Evolutionary conservation across 371 early-diverging fungal species (phyloP).

Genomic region (Apophysomyces elegans): DNA sequence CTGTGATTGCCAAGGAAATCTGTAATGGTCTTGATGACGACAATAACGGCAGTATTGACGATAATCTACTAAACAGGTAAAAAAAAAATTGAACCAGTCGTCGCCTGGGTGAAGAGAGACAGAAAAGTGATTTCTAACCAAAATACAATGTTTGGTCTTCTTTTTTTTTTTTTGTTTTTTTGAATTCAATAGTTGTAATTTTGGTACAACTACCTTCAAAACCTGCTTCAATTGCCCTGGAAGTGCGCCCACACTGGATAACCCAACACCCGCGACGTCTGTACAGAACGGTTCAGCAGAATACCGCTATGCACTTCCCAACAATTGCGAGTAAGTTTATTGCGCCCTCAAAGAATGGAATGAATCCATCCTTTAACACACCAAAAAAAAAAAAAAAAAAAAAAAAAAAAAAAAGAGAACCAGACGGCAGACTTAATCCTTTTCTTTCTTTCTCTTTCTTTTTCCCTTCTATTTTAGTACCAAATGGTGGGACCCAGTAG

Average conservation of each 20-base stretch:
- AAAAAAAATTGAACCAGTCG: too few relatives aligned
- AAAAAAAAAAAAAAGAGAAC: too few relatives aligned
- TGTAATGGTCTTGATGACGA: slow-evolving; percentile 76
- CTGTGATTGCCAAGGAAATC: slow-evolving; percentile 64
- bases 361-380: not conserved
- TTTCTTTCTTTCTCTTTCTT: not conserved
- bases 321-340: slow-evolving; percentile 63
- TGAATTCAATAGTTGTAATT: slow-evolving; percentile 48
- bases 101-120: too few relatives aligned
- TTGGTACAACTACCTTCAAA: slow-evolving; percentile 55
- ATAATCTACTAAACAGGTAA: slow-evolving; percentile 43
- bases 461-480: slow-evolving; percentile 29
- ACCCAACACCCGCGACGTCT: slow-evolving; percentile 55
- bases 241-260: slow-evolving; percentile 49
- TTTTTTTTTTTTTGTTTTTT: not conserved
- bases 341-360: not conserved
- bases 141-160: too few relatives aligned
- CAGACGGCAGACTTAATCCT: too few relatives aligned
- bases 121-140: too few relatives aligned
- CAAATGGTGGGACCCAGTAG: slow-evolving; percentile 75
- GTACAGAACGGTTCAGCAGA: slow-evolving; percentile 51
- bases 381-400: not conserved
- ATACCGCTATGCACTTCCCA: slow-evolving; percentile 55
- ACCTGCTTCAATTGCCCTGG: slow-evolving; percentile 73
- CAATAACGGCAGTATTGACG: slow-evolving; percentile 50